phyloP scores from a whole-genome alignment of 305 asterid genomes.

The Salvia sclarea region DNA sequence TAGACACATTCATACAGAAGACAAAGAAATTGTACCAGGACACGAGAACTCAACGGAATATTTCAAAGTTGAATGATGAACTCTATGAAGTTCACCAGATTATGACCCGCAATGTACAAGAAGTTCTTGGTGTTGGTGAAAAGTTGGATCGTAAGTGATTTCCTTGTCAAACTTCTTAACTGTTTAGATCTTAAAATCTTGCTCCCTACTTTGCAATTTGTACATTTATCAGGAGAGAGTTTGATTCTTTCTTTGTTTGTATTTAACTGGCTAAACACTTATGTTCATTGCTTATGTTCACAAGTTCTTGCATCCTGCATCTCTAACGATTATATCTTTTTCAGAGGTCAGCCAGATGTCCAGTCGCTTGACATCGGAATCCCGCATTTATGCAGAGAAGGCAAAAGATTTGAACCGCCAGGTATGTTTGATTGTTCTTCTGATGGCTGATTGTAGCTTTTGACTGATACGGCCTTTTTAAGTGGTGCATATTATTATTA shows the following conservation, averaged over 20 bases:
- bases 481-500: not conserved
- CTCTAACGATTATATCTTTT: conserved; percentile 9
- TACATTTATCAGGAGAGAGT: not conserved
- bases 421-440: conserved; percentile 45
- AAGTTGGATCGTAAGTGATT: conserved; percentile 88
- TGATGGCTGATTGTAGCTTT: not conserved
- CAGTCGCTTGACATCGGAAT: conserved; percentile 87
- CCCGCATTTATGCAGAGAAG: conserved; percentile 65
- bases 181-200: conserved; percentile 8
- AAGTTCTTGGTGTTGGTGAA: conserved; percentile 98
- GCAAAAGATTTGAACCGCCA: conserved; percentile 84
- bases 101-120: conserved; percentile 98
- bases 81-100: conserved; percentile 98
- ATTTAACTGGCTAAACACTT: conserved; percentile 9
- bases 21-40: conserved; percentile 81
- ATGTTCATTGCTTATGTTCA: not conserved
- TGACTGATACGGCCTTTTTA: not conserved
- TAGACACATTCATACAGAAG: conserved; percentile 87
- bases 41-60: conserved; percentile 91
- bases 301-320: not conserved
- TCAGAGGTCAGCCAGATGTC: conserved; percentile 96
- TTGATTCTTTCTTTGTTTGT: conserved; percentile 14
- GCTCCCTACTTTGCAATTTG: not conserved
- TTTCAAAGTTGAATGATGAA: conserved; percentile 90
- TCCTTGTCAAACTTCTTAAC: conserved; percentile 14